Conservation (phyloP, 2,329 filamentous ascomycete genomes). For the Colletotrichum somersetense region DNA sequence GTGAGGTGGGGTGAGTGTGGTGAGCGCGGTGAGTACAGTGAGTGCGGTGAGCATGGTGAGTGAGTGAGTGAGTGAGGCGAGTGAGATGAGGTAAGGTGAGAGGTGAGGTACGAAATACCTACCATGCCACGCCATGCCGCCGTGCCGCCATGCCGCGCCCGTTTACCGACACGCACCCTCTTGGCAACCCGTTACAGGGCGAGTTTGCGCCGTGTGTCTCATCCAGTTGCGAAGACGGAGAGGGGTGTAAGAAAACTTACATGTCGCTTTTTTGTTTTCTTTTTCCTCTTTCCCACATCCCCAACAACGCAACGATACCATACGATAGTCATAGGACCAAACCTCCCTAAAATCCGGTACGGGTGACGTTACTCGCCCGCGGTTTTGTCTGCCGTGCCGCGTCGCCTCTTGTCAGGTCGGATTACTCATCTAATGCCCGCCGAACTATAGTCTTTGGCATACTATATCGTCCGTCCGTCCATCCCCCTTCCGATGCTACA, state of each 20-base stretch:
- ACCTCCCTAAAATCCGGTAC: background rate
- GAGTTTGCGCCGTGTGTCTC: too few species aligned
- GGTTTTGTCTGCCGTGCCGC: too few species aligned
- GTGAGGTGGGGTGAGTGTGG: background rate
- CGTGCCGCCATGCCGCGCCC: background rate
- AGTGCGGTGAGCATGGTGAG: too few species aligned
- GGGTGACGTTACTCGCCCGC: background rate
- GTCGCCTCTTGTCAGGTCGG: too few species aligned
- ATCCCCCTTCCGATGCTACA: background rate
- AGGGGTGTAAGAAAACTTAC: background rate
- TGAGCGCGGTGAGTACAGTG: too few species aligned
- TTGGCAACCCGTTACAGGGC: too few species aligned
- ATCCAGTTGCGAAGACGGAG: background rate
- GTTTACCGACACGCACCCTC: background rate
- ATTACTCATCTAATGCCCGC: conserved; percentile 4
- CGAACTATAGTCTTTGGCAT: background rate
- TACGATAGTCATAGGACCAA: background rate
- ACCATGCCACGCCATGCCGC: too few species aligned
- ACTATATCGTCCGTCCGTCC: background rate
- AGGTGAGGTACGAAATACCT: too few species aligned
- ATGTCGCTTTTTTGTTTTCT: background rate
- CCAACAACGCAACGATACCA: too few species aligned
- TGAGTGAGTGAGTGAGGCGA: background rate
- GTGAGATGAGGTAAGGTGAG: too few species aligned
- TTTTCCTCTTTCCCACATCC: background rate